A percentile compares a stretch with the other conserved stretches of the same genome.
Conservation (phyloP, 2,329 filamentous ascomycete genomes). For the Cordyceps farinosa region DNA sequence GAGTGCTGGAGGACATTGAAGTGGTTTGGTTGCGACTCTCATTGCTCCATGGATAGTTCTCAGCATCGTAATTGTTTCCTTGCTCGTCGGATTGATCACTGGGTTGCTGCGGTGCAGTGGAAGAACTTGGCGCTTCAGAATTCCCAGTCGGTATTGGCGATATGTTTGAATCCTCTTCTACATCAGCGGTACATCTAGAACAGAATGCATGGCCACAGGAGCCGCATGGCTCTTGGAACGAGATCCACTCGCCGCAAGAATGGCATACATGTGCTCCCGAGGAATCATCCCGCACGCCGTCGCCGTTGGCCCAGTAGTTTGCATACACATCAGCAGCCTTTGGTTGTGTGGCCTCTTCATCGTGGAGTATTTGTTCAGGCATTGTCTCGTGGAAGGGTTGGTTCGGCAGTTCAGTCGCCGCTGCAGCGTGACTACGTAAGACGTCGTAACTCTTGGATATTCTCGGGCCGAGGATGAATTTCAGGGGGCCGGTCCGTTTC, state of each 20-base stretch:
- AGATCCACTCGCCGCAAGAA: conserved; percentile 43
- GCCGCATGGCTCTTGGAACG: conserved; percentile 38
- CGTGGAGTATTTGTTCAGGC: no score
- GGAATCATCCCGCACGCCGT: conserved; percentile 1
- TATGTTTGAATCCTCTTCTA: background rate
- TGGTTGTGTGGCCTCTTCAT: background rate
- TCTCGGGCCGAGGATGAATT: background rate
- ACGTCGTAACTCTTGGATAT: background rate
- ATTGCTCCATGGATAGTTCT: background rate
- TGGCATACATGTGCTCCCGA: conserved; percentile 43
- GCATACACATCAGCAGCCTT: background rate
- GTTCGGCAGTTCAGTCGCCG: background rate
- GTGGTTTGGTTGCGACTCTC: background rate
- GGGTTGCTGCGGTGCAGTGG: background rate
- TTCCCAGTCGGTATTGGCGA: background rate
- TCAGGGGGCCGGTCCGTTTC: background rate
- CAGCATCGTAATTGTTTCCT: background rate
- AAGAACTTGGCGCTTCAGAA: background rate
- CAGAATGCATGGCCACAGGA: conserved; percentile 52
- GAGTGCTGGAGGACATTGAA: conserved; percentile 9
- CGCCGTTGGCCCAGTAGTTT: conserved; percentile 4
- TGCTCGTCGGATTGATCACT: background rate
- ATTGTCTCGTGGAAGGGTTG: background rate
- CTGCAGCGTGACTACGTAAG: background rate
- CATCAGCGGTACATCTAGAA: conserved; percentile 40